Evolutionary conservation across 2,329 filamentous ascomycete species (phyloP), one percentile per base, ranked within the genome.

Genomic region (Fusarium hainanense): DNA sequence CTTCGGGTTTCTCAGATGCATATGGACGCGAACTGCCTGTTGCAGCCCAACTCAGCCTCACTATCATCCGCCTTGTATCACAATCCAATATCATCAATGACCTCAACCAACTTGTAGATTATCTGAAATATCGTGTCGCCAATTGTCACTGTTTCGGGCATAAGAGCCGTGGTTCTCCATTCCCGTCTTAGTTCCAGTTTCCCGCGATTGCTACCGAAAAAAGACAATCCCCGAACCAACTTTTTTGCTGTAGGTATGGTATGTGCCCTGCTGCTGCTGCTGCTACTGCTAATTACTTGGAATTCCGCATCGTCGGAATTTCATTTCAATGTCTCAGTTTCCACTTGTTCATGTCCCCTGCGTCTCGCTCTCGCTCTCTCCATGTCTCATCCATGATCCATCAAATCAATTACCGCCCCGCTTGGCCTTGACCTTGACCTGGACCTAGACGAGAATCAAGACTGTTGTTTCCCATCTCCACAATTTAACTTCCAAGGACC

Each of bases 251-350:
- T 23, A 23, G 21, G 21, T 34, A 32, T 16, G 14, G 32, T 37
- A 37, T n/a, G 18, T 14, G 37, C 28, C 50, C 32, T 40, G 44
- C 11, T 30, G 14, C 13, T 28, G 23, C 28, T 30, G 5, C 21
- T 21, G 21, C 21, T 28, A 28, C 27, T 30, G 28, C 28, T 30
- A 23, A 23, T 23, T 23, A 30, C 28, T 28, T 14, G 14, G 1
- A 21, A 48, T 55, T 58, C 51, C 61, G 58, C 32, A 30, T 47
- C 54, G 28, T 27, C 56, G 69, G 69, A 74, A 73, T 58, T 49
- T 43, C 11, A 46, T 58, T 55, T 44, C 51, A 54, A 58, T 28
- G 55, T 58, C 58, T 51, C 23, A 34, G n/a, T 21, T 12, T 10
- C 13, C 28, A 21, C 12, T 30, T 32, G 20, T 11, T 21, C 16